Percentiles rank a stretch among this genome's conserved stretches.
These are phyloP conservation scores for Prunus fruticosa DNA, from an alignment of 306 rosid genomes.

Conservation along the genomic window DNA sequence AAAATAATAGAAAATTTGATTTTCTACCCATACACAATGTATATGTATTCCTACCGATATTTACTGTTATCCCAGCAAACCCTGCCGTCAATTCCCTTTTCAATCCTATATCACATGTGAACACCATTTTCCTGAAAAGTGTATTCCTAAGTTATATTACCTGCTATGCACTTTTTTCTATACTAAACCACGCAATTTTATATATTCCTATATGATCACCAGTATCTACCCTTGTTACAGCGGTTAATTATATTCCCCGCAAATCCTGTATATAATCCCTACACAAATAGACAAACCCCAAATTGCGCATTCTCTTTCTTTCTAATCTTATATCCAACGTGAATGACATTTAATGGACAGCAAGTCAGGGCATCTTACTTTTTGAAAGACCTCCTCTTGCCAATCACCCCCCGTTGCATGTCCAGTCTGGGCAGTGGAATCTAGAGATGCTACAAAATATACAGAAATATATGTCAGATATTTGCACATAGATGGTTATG, in stretches of 20 bases:
- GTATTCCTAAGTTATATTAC: not conserved
- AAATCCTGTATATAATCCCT: not conserved
- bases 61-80: not conserved
- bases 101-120: not conserved
- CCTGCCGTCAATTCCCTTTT: not conserved
- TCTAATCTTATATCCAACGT: not conserved
- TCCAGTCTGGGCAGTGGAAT: slow-evolving; percentile 55
- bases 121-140: not conserved
- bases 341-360: not conserved
- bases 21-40: not conserved
- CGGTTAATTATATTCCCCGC: not conserved
- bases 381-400: slow-evolving; percentile 73
- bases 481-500: not conserved
- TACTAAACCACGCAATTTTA: not conserved
- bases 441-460: slow-evolving; percentile 56
- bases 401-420: slow-evolving; percentile 59
- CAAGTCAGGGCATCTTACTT: slow-evolving; percentile 35
- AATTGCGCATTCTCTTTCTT: not conserved
- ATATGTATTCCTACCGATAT: not conserved
- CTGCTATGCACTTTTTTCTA: not conserved
- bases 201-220: not conserved
- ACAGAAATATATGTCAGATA: slow-evolving; percentile 2
- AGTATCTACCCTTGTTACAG: not conserved
- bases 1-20: not conserved
- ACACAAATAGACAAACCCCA: not conserved